Evolutionary conservation across 768 basidiomycete genomes (phyloP).

Genomic region (Lyophyllum semitale): DNA sequence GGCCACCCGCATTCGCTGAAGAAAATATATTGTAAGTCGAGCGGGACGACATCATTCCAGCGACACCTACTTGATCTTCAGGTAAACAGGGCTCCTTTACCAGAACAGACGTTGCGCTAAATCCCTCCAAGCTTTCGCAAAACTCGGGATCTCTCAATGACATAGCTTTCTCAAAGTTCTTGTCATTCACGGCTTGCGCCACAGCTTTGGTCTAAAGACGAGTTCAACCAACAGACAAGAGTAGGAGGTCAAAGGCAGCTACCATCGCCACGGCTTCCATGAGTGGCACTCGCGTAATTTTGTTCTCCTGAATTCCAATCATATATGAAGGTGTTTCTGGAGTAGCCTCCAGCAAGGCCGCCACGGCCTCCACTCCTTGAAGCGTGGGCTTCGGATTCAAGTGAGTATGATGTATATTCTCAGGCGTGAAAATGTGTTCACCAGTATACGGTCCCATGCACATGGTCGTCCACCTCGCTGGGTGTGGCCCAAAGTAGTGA

Average conservation of each 20-base stretch:
- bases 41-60: background rate
- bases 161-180: conserved; percentile 88
- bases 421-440: conserved; percentile 32
- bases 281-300: conserved; percentile 88
- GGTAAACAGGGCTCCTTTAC: conserved; percentile 57
- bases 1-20: conserved; percentile 73
- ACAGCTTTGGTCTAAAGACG: conserved; percentile 78
- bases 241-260: conserved; percentile 11
- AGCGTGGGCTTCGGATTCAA: conserved; percentile 71
- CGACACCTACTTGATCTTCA: conserved; percentile 39
- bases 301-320: conserved; percentile 96
- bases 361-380: conserved; percentile 94
- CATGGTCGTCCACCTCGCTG: conserved; percentile 95
- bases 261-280: conserved; percentile 94
- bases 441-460: conserved; percentile 90
- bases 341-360: conserved; percentile 81
- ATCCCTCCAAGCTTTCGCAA: conserved; percentile 82
- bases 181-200: conserved; percentile 74
- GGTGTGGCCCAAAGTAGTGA: conserved; percentile 96
- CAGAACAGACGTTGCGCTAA: conserved; percentile 70
- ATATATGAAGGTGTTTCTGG: conserved; percentile 95
- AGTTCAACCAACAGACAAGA: background rate
- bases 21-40: conserved; percentile 12
- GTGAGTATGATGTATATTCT: conserved; percentile 1
- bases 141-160: conserved; percentile 91